phyloP scores from a whole-genome alignment of 1,139 yeast genomes.

The Wickerhamomyces sp. region DNA sequence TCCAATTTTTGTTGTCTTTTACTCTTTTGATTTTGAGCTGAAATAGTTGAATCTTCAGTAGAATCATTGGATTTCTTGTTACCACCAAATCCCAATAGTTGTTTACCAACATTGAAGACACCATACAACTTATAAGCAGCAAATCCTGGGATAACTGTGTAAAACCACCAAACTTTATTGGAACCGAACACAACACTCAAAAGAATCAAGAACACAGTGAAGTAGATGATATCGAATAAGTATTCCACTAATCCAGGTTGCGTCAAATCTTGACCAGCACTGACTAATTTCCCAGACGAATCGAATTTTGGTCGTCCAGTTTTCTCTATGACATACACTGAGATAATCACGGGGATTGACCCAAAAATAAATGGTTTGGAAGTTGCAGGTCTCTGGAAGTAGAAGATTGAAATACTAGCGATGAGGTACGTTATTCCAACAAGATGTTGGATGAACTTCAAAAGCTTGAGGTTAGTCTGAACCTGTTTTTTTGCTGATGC shows the following conservation, averaged over 20 bases:
- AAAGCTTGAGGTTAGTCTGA: conserved; percentile 44
- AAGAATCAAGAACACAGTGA: conserved; percentile 59
- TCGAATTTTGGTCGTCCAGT: conserved; percentile 62
- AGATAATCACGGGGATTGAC: conserved; percentile 50
- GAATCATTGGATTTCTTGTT: conserved; percentile 12
- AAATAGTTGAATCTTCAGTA: conserved; percentile 7
- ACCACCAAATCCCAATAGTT: conserved; percentile 23
- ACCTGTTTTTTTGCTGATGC: conserved; percentile 71
- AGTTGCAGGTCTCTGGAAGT: conserved; percentile 50
- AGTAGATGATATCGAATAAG: conserved; percentile 67
- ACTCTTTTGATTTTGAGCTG: conserved; percentile 28
- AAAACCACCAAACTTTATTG: conserved; percentile 59
- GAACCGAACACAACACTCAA: conserved; percentile 52
- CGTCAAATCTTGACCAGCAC: conserved; percentile 60
- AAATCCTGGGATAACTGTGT: conserved; percentile 44
- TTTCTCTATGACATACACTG: conserved; percentile 55
- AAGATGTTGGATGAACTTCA: conserved; percentile 50
- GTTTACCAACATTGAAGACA: conserved; percentile 28
- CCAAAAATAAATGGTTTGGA: conserved; percentile 49
- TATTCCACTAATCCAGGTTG: conserved; percentile 73
- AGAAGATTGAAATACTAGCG: conserved; percentile 35
- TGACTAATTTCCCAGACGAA: conserved; percentile 37
- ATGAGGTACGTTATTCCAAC: conserved; percentile 41
- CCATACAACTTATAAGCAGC: conserved; percentile 49
- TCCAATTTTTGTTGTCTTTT: conserved; percentile 52